phyloP scores from a whole-genome alignment of 805 yeast species.

The Ogataea ganodermae region DNA sequence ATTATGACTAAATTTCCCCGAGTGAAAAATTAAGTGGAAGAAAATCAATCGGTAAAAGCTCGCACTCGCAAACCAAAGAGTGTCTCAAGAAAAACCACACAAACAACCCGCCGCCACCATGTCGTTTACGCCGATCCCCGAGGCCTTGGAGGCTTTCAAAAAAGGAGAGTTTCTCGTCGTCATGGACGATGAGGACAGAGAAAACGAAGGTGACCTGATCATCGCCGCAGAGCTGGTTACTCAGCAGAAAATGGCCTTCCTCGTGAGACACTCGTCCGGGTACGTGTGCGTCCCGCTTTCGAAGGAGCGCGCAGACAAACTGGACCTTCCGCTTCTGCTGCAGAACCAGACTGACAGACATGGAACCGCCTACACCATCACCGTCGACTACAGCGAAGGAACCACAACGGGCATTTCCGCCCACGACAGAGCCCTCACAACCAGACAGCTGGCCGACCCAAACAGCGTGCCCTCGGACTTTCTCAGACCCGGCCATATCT shows the following conservation, averaged over 20 bases:
- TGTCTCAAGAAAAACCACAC: background rate
- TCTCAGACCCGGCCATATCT: constrained; percentile 89
- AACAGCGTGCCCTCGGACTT: constrained; percentile 61
- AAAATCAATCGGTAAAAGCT: background rate
- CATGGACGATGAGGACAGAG: constrained; percentile 96
- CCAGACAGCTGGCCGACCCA: constrained; percentile 66
- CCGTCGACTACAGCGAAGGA: constrained; percentile 82
- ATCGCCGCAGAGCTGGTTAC: constrained; percentile 85
- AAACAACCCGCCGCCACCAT: constrained; percentile 2
- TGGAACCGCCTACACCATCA: constrained; percentile 95
- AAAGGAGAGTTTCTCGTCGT: constrained; percentile 86
- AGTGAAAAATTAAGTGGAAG: background rate
- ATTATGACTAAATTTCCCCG: no score
- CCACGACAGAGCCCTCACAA: constrained; percentile 87
- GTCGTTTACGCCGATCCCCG: constrained; percentile 57
- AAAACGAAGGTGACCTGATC: constrained; percentile 96
- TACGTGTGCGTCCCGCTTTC: constrained; percentile 91
- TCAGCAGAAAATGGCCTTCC: constrained; percentile 87
- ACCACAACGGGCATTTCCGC: constrained; percentile 98
- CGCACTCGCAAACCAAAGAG: background rate
- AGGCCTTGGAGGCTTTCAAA: constrained; percentile 70
- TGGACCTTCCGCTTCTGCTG: constrained; percentile 80
- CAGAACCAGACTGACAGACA: constrained; percentile 73
- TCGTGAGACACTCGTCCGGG: constrained; percentile 86
- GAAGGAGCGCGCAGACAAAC: constrained; percentile 71